A percentile compares a stretch with the other conserved stretches of the same genome.
Conservation (phyloP, 2,329 filamentous ascomycete genomes). For the Fusarium torulosum region DNA sequence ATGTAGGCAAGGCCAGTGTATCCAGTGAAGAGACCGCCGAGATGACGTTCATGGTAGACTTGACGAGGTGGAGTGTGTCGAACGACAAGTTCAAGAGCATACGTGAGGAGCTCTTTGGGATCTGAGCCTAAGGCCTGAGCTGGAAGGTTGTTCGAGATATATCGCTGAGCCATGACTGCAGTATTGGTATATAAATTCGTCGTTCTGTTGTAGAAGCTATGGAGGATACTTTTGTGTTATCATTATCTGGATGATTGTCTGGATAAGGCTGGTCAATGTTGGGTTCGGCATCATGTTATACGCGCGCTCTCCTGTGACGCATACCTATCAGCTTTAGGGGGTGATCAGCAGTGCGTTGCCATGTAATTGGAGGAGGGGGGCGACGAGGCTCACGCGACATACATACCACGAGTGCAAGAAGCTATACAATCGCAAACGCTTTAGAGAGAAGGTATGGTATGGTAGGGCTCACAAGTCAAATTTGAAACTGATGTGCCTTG, state of each 20-base stretch:
- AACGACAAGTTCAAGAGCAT: constrained; percentile 55
- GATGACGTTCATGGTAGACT: constrained; percentile 50
- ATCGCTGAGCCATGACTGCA: constrained; percentile 47
- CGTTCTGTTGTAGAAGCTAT: constrained; percentile 4
- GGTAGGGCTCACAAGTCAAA: constrained; percentile 1
- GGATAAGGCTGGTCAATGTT: constrained; percentile 24
- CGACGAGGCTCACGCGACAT: constrained; percentile 36
- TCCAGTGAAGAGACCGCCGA: constrained; percentile 65
- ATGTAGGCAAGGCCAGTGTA: constrained; percentile 69
- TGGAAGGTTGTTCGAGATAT: constrained; percentile 53
- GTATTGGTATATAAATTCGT: constrained; percentile 12
- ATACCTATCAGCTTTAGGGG: constrained; percentile 38
- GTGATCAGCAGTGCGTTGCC: constrained; percentile 36
- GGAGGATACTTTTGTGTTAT: constrained; percentile 2
- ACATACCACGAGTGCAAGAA: constrained; percentile 25
- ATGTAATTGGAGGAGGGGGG: constrained; percentile 36
- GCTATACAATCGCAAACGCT: background rate
- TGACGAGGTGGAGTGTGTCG: constrained; percentile 53
- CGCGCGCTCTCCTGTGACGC: constrained; percentile 34
- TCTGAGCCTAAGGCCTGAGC: constrained; percentile 48
- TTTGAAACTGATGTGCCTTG: constrained; percentile 16
- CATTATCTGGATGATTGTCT: constrained; percentile 17
- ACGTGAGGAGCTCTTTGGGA: constrained; percentile 49
- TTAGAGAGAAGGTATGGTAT: background rate
- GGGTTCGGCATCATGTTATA: constrained; percentile 32